These are phyloP conservation scores for Candida sp. DNA, from an alignment of 1,139 yeast genomes.

Conservation along the genomic window DNA sequence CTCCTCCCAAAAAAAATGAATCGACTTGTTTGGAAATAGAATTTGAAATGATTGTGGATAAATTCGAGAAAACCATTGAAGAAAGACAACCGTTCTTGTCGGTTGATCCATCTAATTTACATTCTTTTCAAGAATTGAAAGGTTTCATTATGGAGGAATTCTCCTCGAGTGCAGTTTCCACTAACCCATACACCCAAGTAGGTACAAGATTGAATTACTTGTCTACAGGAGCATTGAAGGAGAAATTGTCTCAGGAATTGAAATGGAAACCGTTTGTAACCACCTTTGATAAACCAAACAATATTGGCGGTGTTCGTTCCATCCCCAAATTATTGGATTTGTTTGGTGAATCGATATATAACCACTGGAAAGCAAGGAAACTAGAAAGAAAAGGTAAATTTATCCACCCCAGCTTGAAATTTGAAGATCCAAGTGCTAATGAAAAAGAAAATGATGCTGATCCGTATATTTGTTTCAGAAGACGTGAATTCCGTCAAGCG, in stretches of 20 bases:
- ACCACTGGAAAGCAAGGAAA: conserved; percentile 80
- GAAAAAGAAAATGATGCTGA: conserved; percentile 89
- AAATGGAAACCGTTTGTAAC: conserved; percentile 40
- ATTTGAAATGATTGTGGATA: conserved; percentile 75
- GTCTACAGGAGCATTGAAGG: conserved; percentile 35
- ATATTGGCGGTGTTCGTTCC: conserved; percentile 31
- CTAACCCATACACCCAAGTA: conserved; percentile 25
- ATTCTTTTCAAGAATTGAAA: conserved; percentile 68
- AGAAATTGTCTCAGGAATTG: conserved; percentile 37
- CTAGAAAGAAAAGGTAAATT: conserved; percentile 67
- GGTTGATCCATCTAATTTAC: conserved; percentile 77
- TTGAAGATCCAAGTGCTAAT: conserved; percentile 73
- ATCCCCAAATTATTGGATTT: conserved; percentile 51
- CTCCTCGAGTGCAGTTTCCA: conserved; percentile 8
- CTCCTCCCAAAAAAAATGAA: conserved; percentile 8
- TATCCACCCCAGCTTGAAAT: conserved; percentile 72
- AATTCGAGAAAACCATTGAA: conserved; percentile 69
- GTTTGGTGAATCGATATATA: conserved; percentile 69
- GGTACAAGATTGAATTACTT: conserved; percentile 33
- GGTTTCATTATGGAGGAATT: conserved; percentile 40
- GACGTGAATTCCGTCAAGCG: conserved; percentile 94
- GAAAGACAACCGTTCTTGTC: conserved; percentile 86
- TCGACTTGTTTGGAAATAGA: conserved; percentile 67
- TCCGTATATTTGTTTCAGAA: conserved; percentile 93
- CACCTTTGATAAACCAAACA: conserved; percentile 46